These are phyloP conservation scores for Trichoderma guizhouense DNA, from an alignment of 2,329 filamentous ascomycete genomes.

Conservation along the genomic window DNA sequence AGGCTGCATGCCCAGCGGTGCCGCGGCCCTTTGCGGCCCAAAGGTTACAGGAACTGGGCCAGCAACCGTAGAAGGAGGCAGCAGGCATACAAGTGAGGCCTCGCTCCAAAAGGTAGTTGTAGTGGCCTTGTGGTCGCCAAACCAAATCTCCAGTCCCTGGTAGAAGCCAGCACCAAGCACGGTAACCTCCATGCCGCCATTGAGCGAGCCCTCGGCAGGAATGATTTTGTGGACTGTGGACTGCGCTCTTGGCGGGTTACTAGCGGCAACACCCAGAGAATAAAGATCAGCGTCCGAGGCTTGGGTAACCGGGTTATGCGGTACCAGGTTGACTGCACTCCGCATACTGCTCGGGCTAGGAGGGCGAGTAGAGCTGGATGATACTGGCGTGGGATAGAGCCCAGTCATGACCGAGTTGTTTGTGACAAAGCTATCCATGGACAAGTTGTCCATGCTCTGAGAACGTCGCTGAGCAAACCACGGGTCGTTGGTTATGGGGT, in stretches of 20 bases:
- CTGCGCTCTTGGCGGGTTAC: slow-evolving; percentile 42
- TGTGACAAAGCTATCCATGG: neutral
- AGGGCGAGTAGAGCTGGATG: slow-evolving; percentile 72
- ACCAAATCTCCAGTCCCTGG: slow-evolving; percentile 75
- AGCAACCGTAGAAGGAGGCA: slow-evolving; percentile 66
- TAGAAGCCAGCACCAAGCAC: slow-evolving; percentile 78
- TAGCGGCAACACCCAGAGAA: slow-evolving; percentile 45
- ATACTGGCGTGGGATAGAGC: slow-evolving; percentile 68
- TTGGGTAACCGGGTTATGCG: slow-evolving; percentile 45
- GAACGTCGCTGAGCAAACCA: slow-evolving; percentile 57
- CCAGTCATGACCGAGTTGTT: slow-evolving; percentile 48
- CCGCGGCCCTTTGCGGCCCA: slow-evolving; percentile 47
- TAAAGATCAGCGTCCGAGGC: slow-evolving; percentile 49
- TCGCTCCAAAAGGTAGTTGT: slow-evolving; percentile 80
- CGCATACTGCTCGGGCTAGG: slow-evolving; percentile 62
- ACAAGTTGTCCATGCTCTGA: slow-evolving; percentile 62
- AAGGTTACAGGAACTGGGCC: slow-evolving; percentile 71
- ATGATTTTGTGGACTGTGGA: slow-evolving; percentile 78
- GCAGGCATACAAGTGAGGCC: slow-evolving; percentile 72
- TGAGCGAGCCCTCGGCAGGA: slow-evolving; percentile 75
- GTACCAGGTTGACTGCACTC: slow-evolving; percentile 43
- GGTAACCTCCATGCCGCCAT: slow-evolving; percentile 83
- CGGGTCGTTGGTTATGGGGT: slow-evolving; percentile 52
- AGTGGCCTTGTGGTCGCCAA: slow-evolving; percentile 63
- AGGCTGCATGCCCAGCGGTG: slow-evolving; percentile 37